Evolutionary conservation across 768 basidiomycete species (phyloP).

Genomic region (Suillus weaverae): DNA sequence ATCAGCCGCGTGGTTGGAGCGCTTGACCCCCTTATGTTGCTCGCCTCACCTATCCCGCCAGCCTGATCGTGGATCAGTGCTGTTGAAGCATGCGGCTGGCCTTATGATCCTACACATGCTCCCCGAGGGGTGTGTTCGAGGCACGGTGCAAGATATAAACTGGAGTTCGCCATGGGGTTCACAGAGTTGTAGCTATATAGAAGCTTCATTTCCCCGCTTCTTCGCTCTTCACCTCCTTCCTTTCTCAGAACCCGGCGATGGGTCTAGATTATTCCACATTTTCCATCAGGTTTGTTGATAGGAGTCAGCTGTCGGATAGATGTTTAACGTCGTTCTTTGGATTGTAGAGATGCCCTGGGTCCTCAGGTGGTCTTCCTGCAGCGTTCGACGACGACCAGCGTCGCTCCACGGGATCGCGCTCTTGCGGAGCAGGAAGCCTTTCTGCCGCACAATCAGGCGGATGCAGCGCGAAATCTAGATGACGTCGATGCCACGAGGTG

Average conservation of each 20-base stretch:
- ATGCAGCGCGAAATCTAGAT: neutral
- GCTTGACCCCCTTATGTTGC: neutral
- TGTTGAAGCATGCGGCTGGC: neutral
- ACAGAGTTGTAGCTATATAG: conserved; percentile 3
- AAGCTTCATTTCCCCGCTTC: conserved; percentile 9
- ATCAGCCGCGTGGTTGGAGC: neutral
- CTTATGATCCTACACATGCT: neutral
- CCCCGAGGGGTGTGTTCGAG: neutral
- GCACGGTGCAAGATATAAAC: conserved; percentile 3
- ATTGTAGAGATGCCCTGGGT: neutral
- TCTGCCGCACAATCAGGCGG: neutral
- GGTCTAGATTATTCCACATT: conserved; percentile 1
- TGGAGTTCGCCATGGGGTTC: neutral
- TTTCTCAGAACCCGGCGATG: conserved; percentile 2
- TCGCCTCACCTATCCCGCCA: neutral
- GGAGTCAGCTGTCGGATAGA: neutral
- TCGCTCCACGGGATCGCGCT: neutral
- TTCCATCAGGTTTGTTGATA: conserved; percentile 1
- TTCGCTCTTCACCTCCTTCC: conserved; percentile 5
- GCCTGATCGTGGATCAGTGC: neutral
- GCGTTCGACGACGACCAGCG: neutral
- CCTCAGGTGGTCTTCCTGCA: neutral
- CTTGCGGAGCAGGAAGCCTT: neutral
- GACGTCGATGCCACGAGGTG: conserved; percentile 1
- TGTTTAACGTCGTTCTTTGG: neutral